Base-by-base conservation (phyloP, 1,139 yeast species). In the Saccharomycopsis crataegensis region DNA sequence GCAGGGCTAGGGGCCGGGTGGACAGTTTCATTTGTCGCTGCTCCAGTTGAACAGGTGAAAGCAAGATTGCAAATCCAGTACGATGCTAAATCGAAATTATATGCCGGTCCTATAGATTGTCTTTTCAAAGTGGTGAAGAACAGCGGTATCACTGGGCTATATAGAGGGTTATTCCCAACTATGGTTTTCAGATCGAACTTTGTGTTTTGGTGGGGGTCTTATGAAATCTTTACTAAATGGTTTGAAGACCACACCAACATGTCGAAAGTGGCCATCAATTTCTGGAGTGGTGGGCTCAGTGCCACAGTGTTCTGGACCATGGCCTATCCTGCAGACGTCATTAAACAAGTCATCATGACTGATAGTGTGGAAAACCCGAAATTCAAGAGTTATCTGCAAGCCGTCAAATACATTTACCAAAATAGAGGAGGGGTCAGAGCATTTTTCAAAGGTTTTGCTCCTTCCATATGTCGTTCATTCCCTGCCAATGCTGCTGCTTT, bases 401-500 rank as follows among this genome's bases (percentile, higher is more conserved):
- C 96, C 0, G 91, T 83, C 12, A 75, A 70, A 59, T 79, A 78
- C 58, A 87, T 89, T 2, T 85, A 86, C 65, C 67, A 66, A 43
- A 75, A 75, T 52, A 77, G 77, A 60, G 90, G 90, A 8, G 78
- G 82, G 55, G 60, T 71, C 53, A 71, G 67, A 61, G 96, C 95
- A 1, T 88, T 84, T 64, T 81, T 84, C 49, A 75, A 83, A 63
- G 96, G 96, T 0, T 88, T 87, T 66, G 78, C 78, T 7, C 96
- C 96, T 3, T 80, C 89, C 33, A 83, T 87, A 48, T 65, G 83
- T 60, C 72, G 87, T 63, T 80, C 85, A 8, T 88, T 88, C 76
- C 96, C 96, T 2, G 94, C 95, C 1, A 90, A 90, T 65, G 96
- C 96, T 1, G 94, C 96, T 8, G 97, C 97, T 0, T 73, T 90